Evolutionary conservation across 2,329 filamentous ascomycete genomes (phyloP).

Genomic region (Helotiales sp.): DNA sequence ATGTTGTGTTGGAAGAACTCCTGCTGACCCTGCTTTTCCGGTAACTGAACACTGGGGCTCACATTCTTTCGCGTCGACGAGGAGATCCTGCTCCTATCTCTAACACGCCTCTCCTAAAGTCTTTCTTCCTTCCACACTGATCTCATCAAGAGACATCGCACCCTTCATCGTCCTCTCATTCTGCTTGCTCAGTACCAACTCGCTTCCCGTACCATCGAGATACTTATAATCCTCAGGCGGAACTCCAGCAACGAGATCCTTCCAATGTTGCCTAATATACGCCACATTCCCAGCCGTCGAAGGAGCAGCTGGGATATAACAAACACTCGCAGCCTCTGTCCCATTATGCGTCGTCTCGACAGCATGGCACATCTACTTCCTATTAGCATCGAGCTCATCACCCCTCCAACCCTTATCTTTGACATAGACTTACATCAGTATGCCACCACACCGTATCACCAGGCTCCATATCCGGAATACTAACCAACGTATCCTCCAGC

Average conservation of each 20-base stretch:
- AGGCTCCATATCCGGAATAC: constrained; percentile 60
- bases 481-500: constrained; percentile 61
- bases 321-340: constrained; percentile 70
- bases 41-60: no score
- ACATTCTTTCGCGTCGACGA: no score
- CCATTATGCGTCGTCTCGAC: constrained; percentile 80
- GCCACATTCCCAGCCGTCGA: constrained; percentile 50
- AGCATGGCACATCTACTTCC: constrained; percentile 51
- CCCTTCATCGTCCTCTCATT: constrained; percentile 13
- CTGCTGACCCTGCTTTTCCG: no score
- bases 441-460: constrained; percentile 70
- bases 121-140: constrained; percentile 5
- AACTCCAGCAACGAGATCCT: constrained; percentile 3
- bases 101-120: neutral
- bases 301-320: constrained; percentile 88
- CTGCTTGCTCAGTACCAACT: constrained; percentile 5
- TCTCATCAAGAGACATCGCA: constrained; percentile 4
- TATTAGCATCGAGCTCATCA: neutral
- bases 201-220: constrained; percentile 9
- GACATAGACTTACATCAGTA: constrained; percentile 39
- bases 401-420: neutral
- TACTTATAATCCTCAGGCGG: constrained; percentile 10
- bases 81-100: no score
- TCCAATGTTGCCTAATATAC: constrained; percentile 1
- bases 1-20: no score